Conservation (phyloP, 768 basidiomycete genomes). For the Tulasnella sp. region DNA sequence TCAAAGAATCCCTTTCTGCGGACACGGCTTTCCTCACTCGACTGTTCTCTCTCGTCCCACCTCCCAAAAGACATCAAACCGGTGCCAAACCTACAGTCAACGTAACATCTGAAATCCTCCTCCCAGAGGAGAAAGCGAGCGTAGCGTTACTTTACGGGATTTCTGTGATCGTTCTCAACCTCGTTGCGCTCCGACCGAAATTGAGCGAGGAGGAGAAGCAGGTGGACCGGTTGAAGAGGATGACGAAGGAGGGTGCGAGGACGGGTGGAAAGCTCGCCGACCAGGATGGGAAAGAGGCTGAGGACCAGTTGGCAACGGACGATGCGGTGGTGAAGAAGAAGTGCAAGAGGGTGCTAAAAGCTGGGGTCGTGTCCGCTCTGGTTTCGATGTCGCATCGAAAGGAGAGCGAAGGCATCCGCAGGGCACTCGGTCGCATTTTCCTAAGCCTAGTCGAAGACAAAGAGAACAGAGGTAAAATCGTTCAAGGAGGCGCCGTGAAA, state of each 20-base stretch:
- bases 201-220: conserved; percentile 76
- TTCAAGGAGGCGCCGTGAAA: conserved; percentile 74
- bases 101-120: background rate
- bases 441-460: conserved; percentile 70
- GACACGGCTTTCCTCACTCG: conserved; percentile 48
- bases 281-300: background rate
- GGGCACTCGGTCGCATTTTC: conserved; percentile 51
- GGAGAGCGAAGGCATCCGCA: conserved; percentile 61
- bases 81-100: conserved; percentile 19
- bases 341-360: conserved; percentile 47
- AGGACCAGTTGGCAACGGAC: conserved; percentile 31
- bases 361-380: conserved; percentile 59
- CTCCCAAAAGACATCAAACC: conserved; percentile 32
- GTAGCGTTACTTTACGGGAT: conserved; percentile 64
- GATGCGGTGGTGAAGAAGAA: conserved; percentile 48
- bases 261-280: conserved; percentile 9
- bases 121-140: conserved; percentile 23
- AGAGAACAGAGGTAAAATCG: conserved; percentile 63
- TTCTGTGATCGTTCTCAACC: conserved; percentile 63
- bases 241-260: conserved; percentile 41
- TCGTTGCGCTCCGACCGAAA: conserved; percentile 60
- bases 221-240: conserved; percentile 65
- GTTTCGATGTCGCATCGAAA: conserved; percentile 42
- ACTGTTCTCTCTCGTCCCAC: conserved; percentile 52
- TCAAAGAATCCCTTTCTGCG: conserved; percentile 44